Conservation (phyloP, 2,329 filamentous ascomycete genomes). For the Xylaria multiplex region DNA sequence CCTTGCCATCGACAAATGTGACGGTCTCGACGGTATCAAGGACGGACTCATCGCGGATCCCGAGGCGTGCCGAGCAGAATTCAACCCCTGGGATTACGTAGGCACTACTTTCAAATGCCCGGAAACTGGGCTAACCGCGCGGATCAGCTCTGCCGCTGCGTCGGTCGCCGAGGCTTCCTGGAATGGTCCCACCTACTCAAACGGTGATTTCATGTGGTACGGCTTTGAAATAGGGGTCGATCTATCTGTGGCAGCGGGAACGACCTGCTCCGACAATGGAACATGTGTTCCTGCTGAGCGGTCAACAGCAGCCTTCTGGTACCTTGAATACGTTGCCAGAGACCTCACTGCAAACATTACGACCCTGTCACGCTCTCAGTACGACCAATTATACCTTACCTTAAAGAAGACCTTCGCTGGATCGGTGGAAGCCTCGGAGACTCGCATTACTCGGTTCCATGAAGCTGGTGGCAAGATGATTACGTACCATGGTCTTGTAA, state of each 20-base stretch:
- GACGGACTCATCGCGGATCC: slow-evolving; percentile 55
- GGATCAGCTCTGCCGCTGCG: background rate
- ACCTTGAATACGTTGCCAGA: slow-evolving; percentile 27
- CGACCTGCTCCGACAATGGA: slow-evolving; percentile 20
- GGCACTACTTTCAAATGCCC: background rate
- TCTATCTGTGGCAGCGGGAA: slow-evolving; percentile 12
- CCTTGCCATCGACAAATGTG: slow-evolving; percentile 44
- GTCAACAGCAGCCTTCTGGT: slow-evolving; percentile 24
- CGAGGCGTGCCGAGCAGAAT: slow-evolving; percentile 44
- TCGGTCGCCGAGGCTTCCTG: background rate
- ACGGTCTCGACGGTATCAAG: slow-evolving; percentile 52
- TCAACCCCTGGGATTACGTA: slow-evolving; percentile 34
- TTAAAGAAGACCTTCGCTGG: slow-evolving; percentile 26
- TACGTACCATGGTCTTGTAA: slow-evolving; percentile 56
- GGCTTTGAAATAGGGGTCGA: background rate
- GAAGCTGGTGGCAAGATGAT: slow-evolving; percentile 59
- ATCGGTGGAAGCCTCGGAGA: slow-evolving; percentile 41
- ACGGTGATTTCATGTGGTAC: background rate
- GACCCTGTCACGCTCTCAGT: slow-evolving; percentile 25
- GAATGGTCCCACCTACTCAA: too few relatives aligned
- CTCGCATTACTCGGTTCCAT: slow-evolving; percentile 58
- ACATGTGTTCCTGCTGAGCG: slow-evolving; percentile 16
- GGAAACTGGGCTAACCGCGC: background rate
- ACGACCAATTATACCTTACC: slow-evolving; percentile 19
- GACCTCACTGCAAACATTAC: slow-evolving; percentile 22